These are phyloP conservation scores for Basidiobolus heterosporus DNA, from an alignment of 371 early-diverging fungal species.

Conservation along the genomic window DNA sequence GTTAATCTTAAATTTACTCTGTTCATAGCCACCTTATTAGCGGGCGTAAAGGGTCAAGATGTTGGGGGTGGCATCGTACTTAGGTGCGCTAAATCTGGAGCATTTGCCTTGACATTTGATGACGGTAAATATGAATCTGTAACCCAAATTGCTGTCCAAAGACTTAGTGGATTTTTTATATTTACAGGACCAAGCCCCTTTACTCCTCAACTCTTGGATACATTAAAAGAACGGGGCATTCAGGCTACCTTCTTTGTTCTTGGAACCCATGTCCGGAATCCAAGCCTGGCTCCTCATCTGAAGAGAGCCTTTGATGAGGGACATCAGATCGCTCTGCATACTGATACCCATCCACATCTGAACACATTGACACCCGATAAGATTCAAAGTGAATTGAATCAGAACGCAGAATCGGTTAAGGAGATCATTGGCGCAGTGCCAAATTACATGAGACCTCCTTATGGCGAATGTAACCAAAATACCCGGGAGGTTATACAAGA, in stretches of 20 bases:
- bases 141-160: neutral
- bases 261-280: conserved; percentile 18
- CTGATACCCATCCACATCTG: conserved; percentile 27
- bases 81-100: conserved; percentile 2
- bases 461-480: conserved; percentile 6
- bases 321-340: conserved; percentile 32
- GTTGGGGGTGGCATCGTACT: too few relatives aligned
- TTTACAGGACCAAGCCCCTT: conserved; percentile 22
- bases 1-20: too few relatives aligned
- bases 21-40: too few relatives aligned
- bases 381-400: conserved; percentile 8
- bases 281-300: conserved; percentile 12
- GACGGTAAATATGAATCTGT: conserved; percentile 11
- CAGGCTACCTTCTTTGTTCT: conserved; percentile 55
- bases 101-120: conserved; percentile 26
- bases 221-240: conserved; percentile 17
- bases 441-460: conserved; percentile 23
- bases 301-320: conserved; percentile 20
- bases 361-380: conserved; percentile 15
- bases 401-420: conserved; percentile 14
- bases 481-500: neutral
- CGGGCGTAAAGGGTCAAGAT: too few relatives aligned
- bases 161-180: neutral
- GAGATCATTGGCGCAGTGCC: conserved; percentile 22
- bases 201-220: conserved; percentile 28